Conservation (phyloP, 2,329 filamentous ascomycete genomes). For the Albophoma yamanashiensis region DNA sequence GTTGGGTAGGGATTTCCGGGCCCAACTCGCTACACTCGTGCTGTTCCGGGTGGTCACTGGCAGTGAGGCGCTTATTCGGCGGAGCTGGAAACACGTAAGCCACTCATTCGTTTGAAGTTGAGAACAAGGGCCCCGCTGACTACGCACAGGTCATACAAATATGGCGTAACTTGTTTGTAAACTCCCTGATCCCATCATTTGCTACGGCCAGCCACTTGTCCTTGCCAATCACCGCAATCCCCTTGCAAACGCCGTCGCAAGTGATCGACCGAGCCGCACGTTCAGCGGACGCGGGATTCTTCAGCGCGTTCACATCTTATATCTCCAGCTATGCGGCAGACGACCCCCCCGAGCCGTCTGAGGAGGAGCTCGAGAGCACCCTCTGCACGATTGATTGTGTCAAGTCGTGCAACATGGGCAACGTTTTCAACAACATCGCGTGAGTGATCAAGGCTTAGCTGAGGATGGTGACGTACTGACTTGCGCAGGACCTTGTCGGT, state of each 20-base stretch:
- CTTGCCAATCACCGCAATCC: constrained; percentile 69
- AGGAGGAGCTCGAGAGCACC: constrained; percentile 94
- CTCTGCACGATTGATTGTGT: constrained; percentile 91
- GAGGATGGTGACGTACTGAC: background rate
- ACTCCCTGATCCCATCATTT: constrained; percentile 80
- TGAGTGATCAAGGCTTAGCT: constrained; percentile 29
- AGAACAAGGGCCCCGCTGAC: background rate
- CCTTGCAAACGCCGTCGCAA: constrained; percentile 82
- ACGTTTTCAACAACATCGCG: constrained; percentile 75
- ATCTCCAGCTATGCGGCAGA: constrained; percentile 98
- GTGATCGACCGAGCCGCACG: constrained; percentile 81
- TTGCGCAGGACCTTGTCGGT: constrained; percentile 26
- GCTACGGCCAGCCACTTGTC: constrained; percentile 52
- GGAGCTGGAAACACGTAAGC: constrained; percentile 65
- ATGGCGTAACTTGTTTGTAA: constrained; percentile 91
- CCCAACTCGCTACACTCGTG: constrained; percentile 89
- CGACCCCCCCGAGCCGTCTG: constrained; percentile 92
- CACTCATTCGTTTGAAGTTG: background rate
- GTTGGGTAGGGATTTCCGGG: constrained; percentile 86
- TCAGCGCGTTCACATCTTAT: constrained; percentile 91
- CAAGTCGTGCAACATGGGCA: constrained; percentile 74
- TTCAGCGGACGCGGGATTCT: constrained; percentile 69
- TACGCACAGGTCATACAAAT: constrained; percentile 65
- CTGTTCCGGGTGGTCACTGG: constrained; percentile 84
- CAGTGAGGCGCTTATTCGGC: constrained; percentile 65